phyloP scores from a whole-genome alignment of 73 alveolate genomes.

The Strombidium stylifer region DNA sequence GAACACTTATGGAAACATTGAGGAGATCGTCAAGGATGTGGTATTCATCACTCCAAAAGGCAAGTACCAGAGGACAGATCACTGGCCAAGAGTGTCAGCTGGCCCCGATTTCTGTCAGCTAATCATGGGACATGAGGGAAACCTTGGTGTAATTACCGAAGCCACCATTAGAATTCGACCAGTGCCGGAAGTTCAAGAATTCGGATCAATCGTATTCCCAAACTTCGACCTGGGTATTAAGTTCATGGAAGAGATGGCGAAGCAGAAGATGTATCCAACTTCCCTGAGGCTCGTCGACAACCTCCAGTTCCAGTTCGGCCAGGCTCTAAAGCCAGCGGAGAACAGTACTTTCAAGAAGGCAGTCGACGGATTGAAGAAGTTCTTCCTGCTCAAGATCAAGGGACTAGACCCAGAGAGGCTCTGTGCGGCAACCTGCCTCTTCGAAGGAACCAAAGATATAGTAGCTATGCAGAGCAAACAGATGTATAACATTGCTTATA shows the following conservation, averaged over 20 bases:
- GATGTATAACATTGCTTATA: constrained; percentile 57
- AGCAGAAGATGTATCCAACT: constrained; percentile 77
- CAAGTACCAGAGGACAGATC: constrained; percentile 53
- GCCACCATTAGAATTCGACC: constrained; percentile 73
- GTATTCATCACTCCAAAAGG: constrained; percentile 86
- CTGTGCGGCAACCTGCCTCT: constrained; percentile 80
- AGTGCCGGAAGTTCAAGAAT: constrained; percentile 71
- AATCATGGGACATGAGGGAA: constrained; percentile 84
- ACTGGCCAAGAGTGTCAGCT: constrained; percentile 83
- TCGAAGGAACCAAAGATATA: constrained; percentile 74
- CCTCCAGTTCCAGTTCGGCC: constrained; percentile 76
- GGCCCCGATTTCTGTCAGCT: constrained; percentile 86
- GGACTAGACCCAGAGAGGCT: constrained; percentile 79
- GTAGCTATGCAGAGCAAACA: constrained; percentile 60
- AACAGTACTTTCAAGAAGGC: constrained; percentile 49
- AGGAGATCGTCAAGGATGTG: constrained; percentile 77
- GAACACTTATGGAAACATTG: constrained; percentile 93
- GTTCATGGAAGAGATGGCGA: constrained; percentile 81
- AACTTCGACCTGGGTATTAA: constrained; percentile 80
- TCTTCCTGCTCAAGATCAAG: constrained; percentile 67
- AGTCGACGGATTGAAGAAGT: constrained; percentile 75
- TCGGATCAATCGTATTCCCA: constrained; percentile 82
- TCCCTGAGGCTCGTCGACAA: constrained; percentile 87
- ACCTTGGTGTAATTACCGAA: constrained; percentile 82
- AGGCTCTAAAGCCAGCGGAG: constrained; percentile 76